Base-by-base conservation (phyloP, 2,329 filamentous ascomycete genomes). In the Mycosphaerella sp. region DNA sequence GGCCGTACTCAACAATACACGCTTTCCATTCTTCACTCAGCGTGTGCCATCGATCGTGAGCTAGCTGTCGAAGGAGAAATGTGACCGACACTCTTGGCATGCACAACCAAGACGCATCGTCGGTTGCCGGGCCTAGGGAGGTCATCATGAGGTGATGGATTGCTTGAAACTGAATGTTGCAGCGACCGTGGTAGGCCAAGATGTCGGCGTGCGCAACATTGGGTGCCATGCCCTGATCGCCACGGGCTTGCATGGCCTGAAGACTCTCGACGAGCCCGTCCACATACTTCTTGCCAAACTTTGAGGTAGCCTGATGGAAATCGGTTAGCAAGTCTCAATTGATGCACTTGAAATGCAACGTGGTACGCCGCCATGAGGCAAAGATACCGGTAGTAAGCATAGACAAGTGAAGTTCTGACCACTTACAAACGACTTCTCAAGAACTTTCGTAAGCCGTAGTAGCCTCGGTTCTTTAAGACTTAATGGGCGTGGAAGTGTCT, bases 1-100 rank as follows among this genome's bases (percentile, higher is more conserved):
- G 4, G 0, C 72, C 79, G 13, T 75, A 74, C 0, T 61, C 34
- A 0, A 80, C 60, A 1, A 82, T 44, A n/a, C 39, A 42, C 13
- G 9, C 10, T 27, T 44, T 34, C 50, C 50, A 52, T 9, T 21
- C 45, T 9, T 6, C 13, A 9, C 45, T 52, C 6, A 52, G 25
- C 25, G 37, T 41, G n/a, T 9, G 1, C 50, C 50, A 52, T n/a
- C 34, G 50, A 34, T 41, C 12, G n/a, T 40, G 44, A 34, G 36
- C 40, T 10, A 52, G 21, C 16, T 52, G 50, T 36, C 44, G 27
- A 17, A 52, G 40, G 16, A 52, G 48, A n/a, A 36, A 21, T 7
- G 34, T 18, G 21, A 25, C 39, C 6, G 39, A 52, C 9, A 48
- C 36, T 21, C 50, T 28, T 5, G 50, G 50, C 25, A 32, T n/a